Conservation (phyloP, 352 stramenopile species). For the Pythium brachiatum region DNA sequence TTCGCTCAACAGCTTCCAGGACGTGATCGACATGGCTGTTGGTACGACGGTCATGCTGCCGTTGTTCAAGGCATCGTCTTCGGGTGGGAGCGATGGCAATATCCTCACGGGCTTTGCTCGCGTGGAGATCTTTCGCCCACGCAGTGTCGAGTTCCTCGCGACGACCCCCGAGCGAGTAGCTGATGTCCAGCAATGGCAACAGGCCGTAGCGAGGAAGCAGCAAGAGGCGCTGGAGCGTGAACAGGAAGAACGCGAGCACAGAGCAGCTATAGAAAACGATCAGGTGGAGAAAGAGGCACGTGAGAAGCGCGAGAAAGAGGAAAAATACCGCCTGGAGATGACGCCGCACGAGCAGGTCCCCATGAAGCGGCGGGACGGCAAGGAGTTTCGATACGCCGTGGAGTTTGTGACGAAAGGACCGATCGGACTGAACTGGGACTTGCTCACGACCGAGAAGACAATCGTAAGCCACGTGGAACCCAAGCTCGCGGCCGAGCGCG, state of each 20-base stretch:
- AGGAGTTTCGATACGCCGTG: slow-evolving; percentile 69
- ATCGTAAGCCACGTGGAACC: slow-evolving; percentile 62
- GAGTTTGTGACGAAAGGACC: slow-evolving; percentile 50
- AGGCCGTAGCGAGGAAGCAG: slow-evolving; percentile 24
- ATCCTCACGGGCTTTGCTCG: slow-evolving; percentile 58
- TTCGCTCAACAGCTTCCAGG: slow-evolving; percentile 40
- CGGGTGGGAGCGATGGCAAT: slow-evolving; percentile 17
- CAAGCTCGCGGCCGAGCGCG: slow-evolving; percentile 39
- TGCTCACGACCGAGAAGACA: slow-evolving; percentile 43
- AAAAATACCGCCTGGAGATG: slow-evolving; percentile 50
- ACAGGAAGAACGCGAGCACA: slow-evolving; percentile 35
- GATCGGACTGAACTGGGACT: slow-evolving; percentile 73
- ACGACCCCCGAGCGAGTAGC: slow-evolving; percentile 29
- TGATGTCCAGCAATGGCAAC: slow-evolving; percentile 36
- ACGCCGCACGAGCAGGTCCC: slow-evolving; percentile 42
- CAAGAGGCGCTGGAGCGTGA: slow-evolving; percentile 34
- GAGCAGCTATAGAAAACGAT: slow-evolving; percentile 33
- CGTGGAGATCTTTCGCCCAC: slow-evolving; percentile 54
- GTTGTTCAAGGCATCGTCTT: slow-evolving; percentile 40
- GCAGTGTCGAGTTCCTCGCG: slow-evolving; percentile 49
- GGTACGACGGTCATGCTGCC: slow-evolving; percentile 46
- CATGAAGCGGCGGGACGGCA: slow-evolving; percentile 38
- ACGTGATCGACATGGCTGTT: slow-evolving; percentile 39
- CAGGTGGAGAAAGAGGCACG: slow-evolving; percentile 30
- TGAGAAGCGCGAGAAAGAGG: slow-evolving; percentile 38